Evolutionary conservation across 2,329 filamentous ascomycete species (phyloP).

Genomic region (Exophiala alcalophila): DNA sequence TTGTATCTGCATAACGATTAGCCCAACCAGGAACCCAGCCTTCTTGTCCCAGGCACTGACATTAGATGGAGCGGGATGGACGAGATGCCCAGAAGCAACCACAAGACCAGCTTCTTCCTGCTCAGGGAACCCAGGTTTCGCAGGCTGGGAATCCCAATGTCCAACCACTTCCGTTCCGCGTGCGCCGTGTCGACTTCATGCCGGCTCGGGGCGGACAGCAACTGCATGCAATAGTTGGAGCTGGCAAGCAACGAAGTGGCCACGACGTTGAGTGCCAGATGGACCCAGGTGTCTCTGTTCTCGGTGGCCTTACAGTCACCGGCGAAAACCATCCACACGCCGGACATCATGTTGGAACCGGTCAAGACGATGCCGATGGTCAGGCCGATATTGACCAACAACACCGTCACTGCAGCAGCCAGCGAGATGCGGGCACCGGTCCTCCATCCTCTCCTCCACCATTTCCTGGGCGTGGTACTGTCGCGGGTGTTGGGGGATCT

Average conservation of each 20-base stretch:
- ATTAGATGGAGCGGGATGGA: slow-evolving; percentile 33
- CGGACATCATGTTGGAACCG: slow-evolving; percentile 19
- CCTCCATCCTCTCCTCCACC: slow-evolving; percentile 24
- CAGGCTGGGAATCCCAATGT: slow-evolving; percentile 34
- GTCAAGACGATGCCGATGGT: slow-evolving; percentile 21
- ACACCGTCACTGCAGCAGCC: slow-evolving; percentile 19
- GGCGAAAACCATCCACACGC: slow-evolving; percentile 22
- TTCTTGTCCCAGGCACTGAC: slow-evolving; percentile 23
- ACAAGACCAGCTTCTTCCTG: slow-evolving; percentile 24
- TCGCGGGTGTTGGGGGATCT: slow-evolving; percentile 11
- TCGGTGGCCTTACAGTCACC: slow-evolving; percentile 24
- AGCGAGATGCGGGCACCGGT: slow-evolving; percentile 26
- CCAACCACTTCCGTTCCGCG: slow-evolving; percentile 32
- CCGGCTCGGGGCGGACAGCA: slow-evolving; percentile 50
- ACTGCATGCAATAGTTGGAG: slow-evolving; percentile 54
- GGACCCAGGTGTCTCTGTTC: slow-evolving; percentile 33
- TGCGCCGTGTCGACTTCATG: slow-evolving; percentile 51
- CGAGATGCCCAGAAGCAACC: slow-evolving; percentile 29
- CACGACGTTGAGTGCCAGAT: slow-evolving; percentile 50
- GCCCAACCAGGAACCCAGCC: slow-evolving; percentile 17
- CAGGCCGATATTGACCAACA: slow-evolving; percentile 24
- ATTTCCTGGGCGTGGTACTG: slow-evolving; percentile 6
- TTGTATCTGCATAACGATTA: slow-evolving; percentile 31
- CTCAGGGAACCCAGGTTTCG: slow-evolving; percentile 31
- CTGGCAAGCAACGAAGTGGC: slow-evolving; percentile 47